phyloP scores from a whole-genome alignment of 2,329 filamentous ascomycete genomes.

The Paecilomyces sp. region DNA sequence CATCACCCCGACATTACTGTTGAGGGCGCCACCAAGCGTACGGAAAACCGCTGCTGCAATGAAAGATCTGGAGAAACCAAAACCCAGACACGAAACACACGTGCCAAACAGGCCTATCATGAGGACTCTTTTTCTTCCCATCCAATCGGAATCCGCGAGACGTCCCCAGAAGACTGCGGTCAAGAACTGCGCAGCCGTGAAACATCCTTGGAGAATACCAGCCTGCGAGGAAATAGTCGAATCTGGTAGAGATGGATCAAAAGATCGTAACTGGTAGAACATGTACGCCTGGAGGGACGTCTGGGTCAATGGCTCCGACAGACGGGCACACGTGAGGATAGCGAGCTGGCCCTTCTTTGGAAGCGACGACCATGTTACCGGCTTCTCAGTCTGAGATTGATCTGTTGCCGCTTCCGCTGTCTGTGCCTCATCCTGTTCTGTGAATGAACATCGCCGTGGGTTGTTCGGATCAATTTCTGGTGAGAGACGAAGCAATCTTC shows the following conservation, averaged over 20 bases:
- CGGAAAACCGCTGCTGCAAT: constrained; percentile 57
- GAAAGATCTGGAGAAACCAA: constrained; percentile 62
- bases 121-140: constrained; percentile 71
- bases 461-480: background rate
- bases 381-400: constrained; percentile 26
- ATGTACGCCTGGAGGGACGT: constrained; percentile 73
- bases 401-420: background rate
- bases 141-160: constrained; percentile 55
- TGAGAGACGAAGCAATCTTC: background rate
- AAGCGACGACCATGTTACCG: constrained; percentile 63
- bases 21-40: constrained; percentile 58
- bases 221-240: constrained; percentile 67
- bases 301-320: constrained; percentile 77
- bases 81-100: constrained; percentile 57
- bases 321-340: constrained; percentile 68
- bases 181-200: constrained; percentile 73
- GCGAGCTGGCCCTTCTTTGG: constrained; percentile 71
- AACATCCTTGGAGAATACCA: constrained; percentile 69
- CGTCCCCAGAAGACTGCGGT: constrained; percentile 80
- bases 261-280: constrained; percentile 82
- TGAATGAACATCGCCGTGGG: background rate
- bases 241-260: constrained; percentile 53
- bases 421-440: background rate
- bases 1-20: constrained; percentile 70
- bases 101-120: constrained; percentile 70